phyloP scores from a whole-genome alignment of 1,284 basidiomycete species.

The Chondrostereum purpureum region DNA sequence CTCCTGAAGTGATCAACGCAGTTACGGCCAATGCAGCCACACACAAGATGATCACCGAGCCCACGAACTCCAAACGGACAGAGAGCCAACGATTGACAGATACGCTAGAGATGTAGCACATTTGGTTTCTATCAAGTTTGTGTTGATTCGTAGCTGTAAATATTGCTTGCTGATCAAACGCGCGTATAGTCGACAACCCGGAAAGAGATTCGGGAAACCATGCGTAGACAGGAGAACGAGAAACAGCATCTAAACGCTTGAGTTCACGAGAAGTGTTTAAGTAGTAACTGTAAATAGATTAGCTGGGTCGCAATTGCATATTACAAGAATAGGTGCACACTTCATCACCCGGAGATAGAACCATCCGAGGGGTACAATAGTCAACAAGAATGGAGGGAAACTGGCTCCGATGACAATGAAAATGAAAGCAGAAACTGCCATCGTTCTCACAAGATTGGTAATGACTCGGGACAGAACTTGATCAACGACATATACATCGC shows the following conservation, averaged over 20 bases:
- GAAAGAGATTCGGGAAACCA: conserved; percentile 85
- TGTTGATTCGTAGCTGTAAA: conserved; percentile 78
- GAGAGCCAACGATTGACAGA: conserved; percentile 78
- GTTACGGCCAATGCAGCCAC: conserved; percentile 67
- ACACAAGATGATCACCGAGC: conserved; percentile 74
- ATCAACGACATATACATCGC: conserved; percentile 91
- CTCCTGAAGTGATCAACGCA: conserved; percentile 63
- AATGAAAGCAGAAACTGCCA: conserved; percentile 63
- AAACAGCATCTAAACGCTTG: conserved; percentile 87
- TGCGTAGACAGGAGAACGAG: conserved; percentile 86
- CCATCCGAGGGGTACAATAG: conserved; percentile 68
- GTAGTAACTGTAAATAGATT: conserved; percentile 60
- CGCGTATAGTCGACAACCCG: conserved; percentile 83
- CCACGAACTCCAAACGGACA: conserved; percentile 77
- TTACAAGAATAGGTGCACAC: conserved; percentile 29
- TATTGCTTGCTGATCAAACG: conserved; percentile 64
- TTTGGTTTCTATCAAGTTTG: conserved; percentile 79
- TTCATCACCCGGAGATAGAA: conserved; percentile 75
- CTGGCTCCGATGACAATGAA: conserved; percentile 72
- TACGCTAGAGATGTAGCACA: conserved; percentile 70
- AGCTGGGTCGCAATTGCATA: conserved; percentile 2
- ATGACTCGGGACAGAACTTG: conserved; percentile 75
- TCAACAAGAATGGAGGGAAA: conserved; percentile 79
- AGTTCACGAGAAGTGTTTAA: conserved; percentile 87
- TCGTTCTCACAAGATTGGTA: conserved; percentile 59